Evolutionary conservation across 768 basidiomycete genomes (phyloP), one percentile per base, ranked within the genome.

Genomic region (Psilocybe cubensis): DNA sequence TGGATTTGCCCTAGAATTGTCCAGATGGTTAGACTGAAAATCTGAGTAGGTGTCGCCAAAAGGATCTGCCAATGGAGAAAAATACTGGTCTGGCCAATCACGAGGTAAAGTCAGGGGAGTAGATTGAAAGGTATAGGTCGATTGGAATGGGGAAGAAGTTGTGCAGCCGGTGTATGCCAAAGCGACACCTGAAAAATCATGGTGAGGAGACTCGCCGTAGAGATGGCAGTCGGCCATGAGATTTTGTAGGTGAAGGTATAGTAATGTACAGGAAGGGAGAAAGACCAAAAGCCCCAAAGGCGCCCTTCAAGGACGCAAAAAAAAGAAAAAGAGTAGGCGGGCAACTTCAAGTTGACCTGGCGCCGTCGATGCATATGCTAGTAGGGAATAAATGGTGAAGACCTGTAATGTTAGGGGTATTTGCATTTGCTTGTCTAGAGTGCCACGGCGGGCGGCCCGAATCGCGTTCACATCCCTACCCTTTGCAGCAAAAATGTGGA

Each of bases 1-100:
- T 38, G 56, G 44, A n/a, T 59, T 42, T 25, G 54, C 44, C 38
- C 35, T 43, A 54, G 55, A 46, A 20, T 49, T 49, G 43, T 69
- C 63, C 44, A 66, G 57, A 63, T 75, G 64, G 56, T 76, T 78
- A 33, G 77, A 75, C 57, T 76, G 75, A 55, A 73, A 75, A 27
- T 76, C 72, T n/a, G 35, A 38, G 44, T 67, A 64, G 35, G 54
- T 50, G 41, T 66, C 66, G 29, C 61, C 47, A 48, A 54, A 60
- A 50, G 63, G 17, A 31, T 58, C 54, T 21, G 57, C 55, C 23
- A 56, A 58, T 54, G 58, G 42, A 51, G 54, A 48, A 48, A 55
- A 47, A 38, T 58, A 54, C 17, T 52, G 52, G 18, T 60, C 59
- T 6, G 63, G 45, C 53, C 58, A 62, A 38, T 67, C 57, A 41